Evolutionary conservation across 257 asterid species (phyloP).

Genomic region (Solanum pennellii): DNA sequence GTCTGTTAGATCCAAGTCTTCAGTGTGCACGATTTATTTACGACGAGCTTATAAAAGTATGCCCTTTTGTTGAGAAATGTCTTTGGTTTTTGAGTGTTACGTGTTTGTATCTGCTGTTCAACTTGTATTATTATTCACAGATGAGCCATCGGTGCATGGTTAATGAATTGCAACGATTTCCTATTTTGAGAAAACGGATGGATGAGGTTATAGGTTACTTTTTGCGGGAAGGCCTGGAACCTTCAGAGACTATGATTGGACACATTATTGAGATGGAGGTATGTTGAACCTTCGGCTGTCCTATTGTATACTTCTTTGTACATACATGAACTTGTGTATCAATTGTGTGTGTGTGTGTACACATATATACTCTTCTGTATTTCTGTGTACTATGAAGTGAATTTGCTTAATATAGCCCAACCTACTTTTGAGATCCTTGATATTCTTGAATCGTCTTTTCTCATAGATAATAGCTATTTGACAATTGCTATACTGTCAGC

Average conservation of each 20-base stretch:
- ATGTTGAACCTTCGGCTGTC: not conserved
- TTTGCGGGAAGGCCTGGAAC: conserved; percentile 76
- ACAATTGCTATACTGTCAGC: not conserved
- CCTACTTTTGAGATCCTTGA: not conserved
- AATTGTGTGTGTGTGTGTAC: not conserved
- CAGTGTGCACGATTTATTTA: conserved; percentile 92
- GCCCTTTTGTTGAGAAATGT: not conserved
- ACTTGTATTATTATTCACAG: conserved; percentile 16
- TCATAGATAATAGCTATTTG: not conserved
- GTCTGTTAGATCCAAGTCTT: conserved; percentile 92
- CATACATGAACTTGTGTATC: not conserved
- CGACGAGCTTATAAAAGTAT: conserved; percentile 89
- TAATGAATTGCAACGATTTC: conserved; percentile 82
- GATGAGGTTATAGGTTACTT: conserved; percentile 70
- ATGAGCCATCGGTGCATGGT: conserved; percentile 86
- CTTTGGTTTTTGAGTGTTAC: not conserved
- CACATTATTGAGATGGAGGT: conserved; percentile 94
- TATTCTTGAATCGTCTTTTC: not conserved
- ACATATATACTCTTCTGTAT: not conserved
- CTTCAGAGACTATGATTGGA: conserved; percentile 82
- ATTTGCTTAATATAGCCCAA: not conserved
- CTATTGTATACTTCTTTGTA: not conserved
- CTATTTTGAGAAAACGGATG: conserved; percentile 60
- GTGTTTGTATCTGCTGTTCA: not conserved
- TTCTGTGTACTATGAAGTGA: not conserved